phyloP scores from a whole-genome alignment of 768 basidiomycete genomes.

The Lentinula lateritia region DNA sequence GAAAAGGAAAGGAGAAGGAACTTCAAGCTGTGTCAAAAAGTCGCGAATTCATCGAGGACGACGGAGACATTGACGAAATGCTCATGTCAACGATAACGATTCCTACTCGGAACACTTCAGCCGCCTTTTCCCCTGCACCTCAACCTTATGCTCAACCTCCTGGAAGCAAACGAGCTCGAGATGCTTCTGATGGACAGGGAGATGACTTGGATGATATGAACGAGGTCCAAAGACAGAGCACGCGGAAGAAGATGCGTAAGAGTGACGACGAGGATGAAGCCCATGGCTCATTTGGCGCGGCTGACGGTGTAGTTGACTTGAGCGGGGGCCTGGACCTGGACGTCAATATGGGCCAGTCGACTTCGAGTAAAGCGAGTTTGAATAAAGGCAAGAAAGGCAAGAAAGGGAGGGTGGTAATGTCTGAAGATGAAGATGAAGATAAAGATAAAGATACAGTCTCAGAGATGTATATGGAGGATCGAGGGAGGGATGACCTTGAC shows the following conservation, averaged over 20 bases:
- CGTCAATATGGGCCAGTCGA: not conserved
- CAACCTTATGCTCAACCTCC: not conserved
- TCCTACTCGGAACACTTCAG: not conserved
- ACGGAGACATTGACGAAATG: constrained; percentile 15
- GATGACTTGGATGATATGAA: constrained; percentile 1
- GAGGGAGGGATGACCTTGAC: not conserved
- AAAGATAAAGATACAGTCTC: constrained; percentile 17
- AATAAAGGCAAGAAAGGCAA: constrained; percentile 4
- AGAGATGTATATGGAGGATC: not conserved
- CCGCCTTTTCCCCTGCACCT: not conserved
- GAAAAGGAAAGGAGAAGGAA: constrained; percentile 23
- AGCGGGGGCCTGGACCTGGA: not conserved
- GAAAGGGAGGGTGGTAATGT: constrained; percentile 12
- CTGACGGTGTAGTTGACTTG: not conserved
- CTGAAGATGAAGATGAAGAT: constrained; percentile 19
- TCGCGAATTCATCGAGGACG: constrained; percentile 33
- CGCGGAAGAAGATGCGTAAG: not conserved
- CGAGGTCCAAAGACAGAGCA: not conserved
- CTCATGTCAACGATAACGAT: constrained; percentile 3
- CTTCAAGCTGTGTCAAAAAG: constrained; percentile 28
- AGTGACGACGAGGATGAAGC: not conserved
- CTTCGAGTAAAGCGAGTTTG: not conserved
- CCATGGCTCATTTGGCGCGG: too few relatives aligned
- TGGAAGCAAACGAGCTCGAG: not conserved
- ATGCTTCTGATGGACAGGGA: constrained; percentile 7